Conservation (phyloP, 768 basidiomycete genomes). For the Rubroboletus pulcherrimus region DNA sequence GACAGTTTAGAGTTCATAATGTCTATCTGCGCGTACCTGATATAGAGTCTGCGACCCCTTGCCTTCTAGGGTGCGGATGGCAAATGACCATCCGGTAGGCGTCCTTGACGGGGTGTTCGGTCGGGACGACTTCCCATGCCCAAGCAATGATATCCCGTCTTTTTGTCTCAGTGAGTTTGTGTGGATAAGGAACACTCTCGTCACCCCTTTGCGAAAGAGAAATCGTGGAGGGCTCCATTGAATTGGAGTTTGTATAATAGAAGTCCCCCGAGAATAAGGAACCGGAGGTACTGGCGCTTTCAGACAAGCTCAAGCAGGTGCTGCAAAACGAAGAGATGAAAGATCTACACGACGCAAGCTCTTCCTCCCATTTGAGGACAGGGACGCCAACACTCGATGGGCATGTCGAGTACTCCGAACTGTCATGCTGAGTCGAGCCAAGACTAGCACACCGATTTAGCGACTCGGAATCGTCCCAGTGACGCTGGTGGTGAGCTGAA, state of each 20-base stretch:
- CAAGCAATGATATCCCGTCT: slow-evolving; percentile 19
- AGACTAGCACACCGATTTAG: background rate
- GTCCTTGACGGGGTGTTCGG: slow-evolving; percentile 24
- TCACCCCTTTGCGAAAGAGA: slow-evolving; percentile 1
- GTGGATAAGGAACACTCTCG: background rate
- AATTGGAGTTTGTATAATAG: background rate
- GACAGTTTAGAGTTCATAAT: slow-evolving; percentile 4
- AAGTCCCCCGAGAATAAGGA: slow-evolving; percentile 8
- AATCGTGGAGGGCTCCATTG: slow-evolving; percentile 8
- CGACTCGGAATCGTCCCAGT: background rate
- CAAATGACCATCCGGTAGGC: slow-evolving; percentile 18
- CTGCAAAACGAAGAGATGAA: slow-evolving; percentile 20
- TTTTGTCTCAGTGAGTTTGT: slow-evolving; percentile 10
- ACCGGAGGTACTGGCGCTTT: slow-evolving; percentile 2
- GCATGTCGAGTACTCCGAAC: slow-evolving; percentile 27
- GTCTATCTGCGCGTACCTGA: slow-evolving; percentile 9
- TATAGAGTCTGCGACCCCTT: background rate
- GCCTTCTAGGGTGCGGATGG: background rate
- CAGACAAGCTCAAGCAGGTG: slow-evolving; percentile 16
- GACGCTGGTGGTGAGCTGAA: background rate
- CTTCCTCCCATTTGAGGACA: background rate
- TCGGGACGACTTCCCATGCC: slow-evolving; percentile 14
- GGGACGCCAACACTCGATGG: slow-evolving; percentile 5
- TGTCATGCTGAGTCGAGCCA: slow-evolving; percentile 5
- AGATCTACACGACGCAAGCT: slow-evolving; percentile 5